Conservation (phyloP, 768 basidiomycete species). For the Leccinum imitatum region DNA sequence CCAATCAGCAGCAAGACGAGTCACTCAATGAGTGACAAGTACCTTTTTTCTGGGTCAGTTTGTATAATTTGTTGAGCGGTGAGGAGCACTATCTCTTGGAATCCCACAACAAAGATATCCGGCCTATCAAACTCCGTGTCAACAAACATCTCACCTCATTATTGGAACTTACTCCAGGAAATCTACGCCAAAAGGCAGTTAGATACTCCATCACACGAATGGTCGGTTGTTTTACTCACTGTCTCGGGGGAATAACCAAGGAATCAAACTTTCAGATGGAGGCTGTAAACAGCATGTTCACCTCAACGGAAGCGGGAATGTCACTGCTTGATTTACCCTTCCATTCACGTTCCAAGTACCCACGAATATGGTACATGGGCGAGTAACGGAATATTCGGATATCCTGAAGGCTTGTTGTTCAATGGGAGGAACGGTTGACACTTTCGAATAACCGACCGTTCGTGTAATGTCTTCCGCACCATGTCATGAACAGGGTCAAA, state of each 20-base stretch:
- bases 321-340: constrained; percentile 47
- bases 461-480: constrained; percentile 67
- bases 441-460: constrained; percentile 47
- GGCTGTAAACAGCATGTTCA: constrained; percentile 40
- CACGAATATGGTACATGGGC: constrained; percentile 70
- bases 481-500: constrained; percentile 94
- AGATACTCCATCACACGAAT: neutral
- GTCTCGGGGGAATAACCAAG: constrained; percentile 87
- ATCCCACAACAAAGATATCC: constrained; percentile 87
- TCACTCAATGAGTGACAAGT: constrained; percentile 10
- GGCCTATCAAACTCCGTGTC: constrained; percentile 48
- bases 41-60: constrained; percentile 92
- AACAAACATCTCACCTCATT: constrained; percentile 24
- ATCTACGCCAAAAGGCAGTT: constrained; percentile 12
- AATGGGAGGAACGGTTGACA: neutral
- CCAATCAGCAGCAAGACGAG: neutral
- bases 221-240: constrained; percentile 45
- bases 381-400: constrained; percentile 80
- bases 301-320: constrained; percentile 7
- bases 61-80: constrained; percentile 98
- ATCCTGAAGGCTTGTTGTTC: constrained; percentile 42
- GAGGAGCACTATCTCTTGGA: constrained; percentile 96
- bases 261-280: constrained; percentile 76
- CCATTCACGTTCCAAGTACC: constrained; percentile 99
- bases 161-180: constrained; percentile 18